Evolutionary conservation across 331 rosid genomes (phyloP).

Genomic region (Quercus phellos): DNA sequence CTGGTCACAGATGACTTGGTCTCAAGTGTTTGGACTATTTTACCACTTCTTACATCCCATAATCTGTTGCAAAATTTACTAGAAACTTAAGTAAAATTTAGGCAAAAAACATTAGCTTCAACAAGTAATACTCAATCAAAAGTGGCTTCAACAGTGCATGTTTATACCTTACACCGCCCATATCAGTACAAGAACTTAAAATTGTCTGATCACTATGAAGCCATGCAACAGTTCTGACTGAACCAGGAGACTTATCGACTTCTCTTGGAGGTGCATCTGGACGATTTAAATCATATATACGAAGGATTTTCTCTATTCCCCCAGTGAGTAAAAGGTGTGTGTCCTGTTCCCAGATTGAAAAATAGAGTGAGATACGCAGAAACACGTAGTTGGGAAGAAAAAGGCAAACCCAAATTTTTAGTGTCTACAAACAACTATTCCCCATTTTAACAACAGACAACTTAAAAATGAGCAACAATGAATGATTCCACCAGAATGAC

Average conservation of each 20-base stretch:
- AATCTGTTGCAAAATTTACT: slow-evolving; percentile 53
- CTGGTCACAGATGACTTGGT: slow-evolving; percentile 89
- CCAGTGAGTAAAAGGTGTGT: slow-evolving; percentile 89
- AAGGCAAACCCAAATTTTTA: neutral
- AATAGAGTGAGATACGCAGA: neutral
- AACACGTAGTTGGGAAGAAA: neutral
- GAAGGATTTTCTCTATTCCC: slow-evolving; percentile 85
- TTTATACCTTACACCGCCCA: slow-evolving; percentile 88
- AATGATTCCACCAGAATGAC: neutral
- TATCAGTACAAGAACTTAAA: slow-evolving; percentile 91
- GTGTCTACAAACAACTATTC: neutral
- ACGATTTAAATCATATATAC: slow-evolving; percentile 86
- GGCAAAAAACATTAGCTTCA: neutral
- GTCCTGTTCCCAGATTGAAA: slow-evolving; percentile 51
- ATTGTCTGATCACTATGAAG: slow-evolving; percentile 96
- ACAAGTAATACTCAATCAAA: neutral
- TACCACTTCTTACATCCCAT: slow-evolving; percentile 94
- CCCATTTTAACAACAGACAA: neutral
- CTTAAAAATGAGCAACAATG: neutral
- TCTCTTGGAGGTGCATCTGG: slow-evolving; percentile 95
- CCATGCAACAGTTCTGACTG: slow-evolving; percentile 92
- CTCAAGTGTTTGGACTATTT: slow-evolving; percentile 86
- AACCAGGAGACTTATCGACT: slow-evolving; percentile 95
- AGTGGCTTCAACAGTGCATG: slow-evolving; percentile 2
- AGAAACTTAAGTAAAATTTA: slow-evolving; percentile 7